phyloP scores from a whole-genome alignment of 768 basidiomycete species.

The Russula sp. region DNA sequence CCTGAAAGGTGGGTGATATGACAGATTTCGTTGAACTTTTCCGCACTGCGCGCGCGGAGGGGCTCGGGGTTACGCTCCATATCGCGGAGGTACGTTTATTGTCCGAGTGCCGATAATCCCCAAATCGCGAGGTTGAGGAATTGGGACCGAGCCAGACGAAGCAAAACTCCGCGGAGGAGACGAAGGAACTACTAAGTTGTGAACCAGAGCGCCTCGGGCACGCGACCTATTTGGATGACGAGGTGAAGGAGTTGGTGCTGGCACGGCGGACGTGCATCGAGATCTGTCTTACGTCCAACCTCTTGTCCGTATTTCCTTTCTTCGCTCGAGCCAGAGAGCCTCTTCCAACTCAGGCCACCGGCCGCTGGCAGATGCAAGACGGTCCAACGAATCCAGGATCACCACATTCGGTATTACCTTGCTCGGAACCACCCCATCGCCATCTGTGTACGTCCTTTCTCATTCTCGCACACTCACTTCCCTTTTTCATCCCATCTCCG shows the following conservation, averaged over 20 bases:
- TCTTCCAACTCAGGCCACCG: background rate
- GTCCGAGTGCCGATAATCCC: background rate
- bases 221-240: constrained; percentile 68
- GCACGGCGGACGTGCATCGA: constrained; percentile 57
- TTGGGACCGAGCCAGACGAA: constrained; percentile 32
- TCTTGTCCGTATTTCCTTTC: constrained; percentile 41
- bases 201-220: constrained; percentile 67
- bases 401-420: constrained; percentile 68
- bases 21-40: constrained; percentile 44
- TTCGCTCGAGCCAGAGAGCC: background rate
- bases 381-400: constrained; percentile 52
- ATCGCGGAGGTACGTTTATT: constrained; percentile 58
- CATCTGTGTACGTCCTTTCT: constrained; percentile 55
- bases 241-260: constrained; percentile 49
- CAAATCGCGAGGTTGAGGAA: background rate
- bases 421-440: constrained; percentile 56
- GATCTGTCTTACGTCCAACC: constrained; percentile 75
- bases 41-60: constrained; percentile 45
- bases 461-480: background rate
- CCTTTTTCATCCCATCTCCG: background rate
- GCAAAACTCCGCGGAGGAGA: constrained; percentile 48
- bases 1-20: constrained; percentile 46
- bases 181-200: constrained; percentile 50
- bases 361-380: constrained; percentile 54
- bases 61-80: constrained; percentile 70